Percentiles rank a stretch among this genome's conserved stretches.
Conservation (phyloP, 148 eudicot species). For the Camellia lanceoleosa region DNA sequence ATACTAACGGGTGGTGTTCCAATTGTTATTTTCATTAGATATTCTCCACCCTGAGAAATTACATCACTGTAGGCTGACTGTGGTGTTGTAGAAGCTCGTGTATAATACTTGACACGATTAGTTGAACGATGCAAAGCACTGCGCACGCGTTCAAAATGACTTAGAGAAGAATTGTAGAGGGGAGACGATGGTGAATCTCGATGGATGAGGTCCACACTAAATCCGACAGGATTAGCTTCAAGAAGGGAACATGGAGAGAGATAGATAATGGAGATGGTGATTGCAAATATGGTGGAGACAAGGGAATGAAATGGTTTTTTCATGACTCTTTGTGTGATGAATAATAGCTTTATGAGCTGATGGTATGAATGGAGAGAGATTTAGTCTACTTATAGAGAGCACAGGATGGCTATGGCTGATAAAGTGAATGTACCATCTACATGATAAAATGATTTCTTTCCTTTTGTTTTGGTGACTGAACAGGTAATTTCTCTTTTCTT, state of each 20-base stretch:
- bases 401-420: no score
- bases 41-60: conserved; percentile 28
- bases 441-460: no score
- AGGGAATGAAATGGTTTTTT: not conserved
- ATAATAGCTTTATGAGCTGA: not conserved
- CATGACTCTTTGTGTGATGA: not conserved
- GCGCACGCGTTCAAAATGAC: conserved; percentile 11
- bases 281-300: not conserved
- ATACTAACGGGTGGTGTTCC: conserved; percentile 35
- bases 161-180: conserved; percentile 19
- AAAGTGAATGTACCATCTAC: no score
- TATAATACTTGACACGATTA: not conserved
- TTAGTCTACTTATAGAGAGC: not conserved
- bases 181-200: conserved; percentile 30
- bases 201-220: conserved; percentile 29
- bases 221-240: not conserved
- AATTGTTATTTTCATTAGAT: conserved; percentile 39
- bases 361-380: not conserved
- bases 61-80: not conserved
- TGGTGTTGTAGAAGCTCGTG: not conserved
- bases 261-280: not conserved
- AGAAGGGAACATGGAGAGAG: not conserved
- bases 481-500: no score
- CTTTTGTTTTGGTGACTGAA: no score
- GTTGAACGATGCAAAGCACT: conserved; percentile 25